phyloP scores from a whole-genome alignment of 2,329 filamentous ascomycete genomes.

The Pseudocercospora fijiensis region DNA sequence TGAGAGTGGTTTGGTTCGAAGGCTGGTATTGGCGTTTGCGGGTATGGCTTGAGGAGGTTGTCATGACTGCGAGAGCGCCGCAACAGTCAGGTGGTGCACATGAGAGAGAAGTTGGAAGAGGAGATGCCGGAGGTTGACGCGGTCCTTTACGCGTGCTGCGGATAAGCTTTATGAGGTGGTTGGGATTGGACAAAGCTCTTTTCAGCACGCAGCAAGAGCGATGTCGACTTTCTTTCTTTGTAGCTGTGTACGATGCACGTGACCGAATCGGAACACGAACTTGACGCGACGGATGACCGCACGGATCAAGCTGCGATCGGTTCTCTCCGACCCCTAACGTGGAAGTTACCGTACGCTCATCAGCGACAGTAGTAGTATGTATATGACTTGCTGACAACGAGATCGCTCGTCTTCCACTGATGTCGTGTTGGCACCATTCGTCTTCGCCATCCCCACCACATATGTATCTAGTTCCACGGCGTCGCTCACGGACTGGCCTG shows the following conservation, averaged over 20 bases:
- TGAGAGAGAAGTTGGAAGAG: background rate
- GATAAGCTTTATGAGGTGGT: background rate
- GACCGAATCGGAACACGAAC: background rate
- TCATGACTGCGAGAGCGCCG: slow-evolving; percentile 7
- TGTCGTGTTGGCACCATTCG: too few relatives aligned
- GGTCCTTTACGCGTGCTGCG: background rate
- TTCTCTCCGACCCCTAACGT: too few relatives aligned
- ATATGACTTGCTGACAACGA: too few relatives aligned
- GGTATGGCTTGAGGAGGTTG: slow-evolving; percentile 26
- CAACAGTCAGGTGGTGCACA: background rate
- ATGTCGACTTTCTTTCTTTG: background rate
- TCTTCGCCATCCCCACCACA: too few relatives aligned
- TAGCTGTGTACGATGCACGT: background rate
- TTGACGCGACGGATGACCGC: background rate
- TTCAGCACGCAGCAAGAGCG: background rate
- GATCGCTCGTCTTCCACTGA: too few relatives aligned
- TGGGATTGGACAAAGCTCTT: background rate
- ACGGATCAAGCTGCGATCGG: background rate
- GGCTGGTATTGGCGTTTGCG: slow-evolving; percentile 49
- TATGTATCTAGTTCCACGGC: too few relatives aligned
- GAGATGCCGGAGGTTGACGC: background rate
- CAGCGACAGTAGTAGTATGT: too few relatives aligned
- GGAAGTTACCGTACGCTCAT: too few relatives aligned
- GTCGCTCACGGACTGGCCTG: too few relatives aligned
- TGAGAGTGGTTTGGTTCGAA: slow-evolving; percentile 40